Evolutionary conservation across 2,329 filamentous ascomycete genomes (phyloP).

Genomic region (Cladosporium austrohemisphaericum): DNA sequence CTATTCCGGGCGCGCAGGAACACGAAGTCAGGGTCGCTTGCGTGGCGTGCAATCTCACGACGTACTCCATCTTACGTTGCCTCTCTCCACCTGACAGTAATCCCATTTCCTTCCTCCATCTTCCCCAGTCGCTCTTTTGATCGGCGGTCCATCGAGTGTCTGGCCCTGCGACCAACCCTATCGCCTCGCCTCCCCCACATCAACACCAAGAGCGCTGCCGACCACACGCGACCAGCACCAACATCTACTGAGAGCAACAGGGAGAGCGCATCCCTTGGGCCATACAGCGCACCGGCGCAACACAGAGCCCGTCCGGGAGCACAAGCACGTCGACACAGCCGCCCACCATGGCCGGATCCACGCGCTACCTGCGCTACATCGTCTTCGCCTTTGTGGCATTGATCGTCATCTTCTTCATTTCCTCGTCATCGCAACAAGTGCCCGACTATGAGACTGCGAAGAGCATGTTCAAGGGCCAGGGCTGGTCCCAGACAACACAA

Average conservation of each 20-base stretch:
- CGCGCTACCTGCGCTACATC: slow-evolving; percentile 69
- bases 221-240: neutral
- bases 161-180: neutral
- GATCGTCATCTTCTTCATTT: slow-evolving; percentile 77
- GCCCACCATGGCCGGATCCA: slow-evolving; percentile 65
- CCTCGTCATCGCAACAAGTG: slow-evolving; percentile 51
- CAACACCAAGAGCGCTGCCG: neutral
- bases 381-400: slow-evolving; percentile 81
- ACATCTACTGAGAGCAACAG: neutral
- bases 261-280: slow-evolving; percentile 12
- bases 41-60: neutral
- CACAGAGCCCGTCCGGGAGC: neutral
- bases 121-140: slow-evolving; percentile 10
- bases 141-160: neutral
- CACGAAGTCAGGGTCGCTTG: slow-evolving; percentile 3
- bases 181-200: neutral
- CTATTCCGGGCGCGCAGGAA: neutral
- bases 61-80: neutral
- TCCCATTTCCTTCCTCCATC: neutral
- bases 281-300: slow-evolving; percentile 2
- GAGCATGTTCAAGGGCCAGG: slow-evolving; percentile 34
- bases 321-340: slow-evolving; percentile 1
- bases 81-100: neutral
- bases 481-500: slow-evolving; percentile 14
- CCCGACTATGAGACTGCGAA: slow-evolving; percentile 23